A percentile compares a stretch with the other conserved stretches of the same genome.
phyloP scores from a whole-genome alignment of 805 yeast genomes.

The Wickerhamiella galacta region DNA sequence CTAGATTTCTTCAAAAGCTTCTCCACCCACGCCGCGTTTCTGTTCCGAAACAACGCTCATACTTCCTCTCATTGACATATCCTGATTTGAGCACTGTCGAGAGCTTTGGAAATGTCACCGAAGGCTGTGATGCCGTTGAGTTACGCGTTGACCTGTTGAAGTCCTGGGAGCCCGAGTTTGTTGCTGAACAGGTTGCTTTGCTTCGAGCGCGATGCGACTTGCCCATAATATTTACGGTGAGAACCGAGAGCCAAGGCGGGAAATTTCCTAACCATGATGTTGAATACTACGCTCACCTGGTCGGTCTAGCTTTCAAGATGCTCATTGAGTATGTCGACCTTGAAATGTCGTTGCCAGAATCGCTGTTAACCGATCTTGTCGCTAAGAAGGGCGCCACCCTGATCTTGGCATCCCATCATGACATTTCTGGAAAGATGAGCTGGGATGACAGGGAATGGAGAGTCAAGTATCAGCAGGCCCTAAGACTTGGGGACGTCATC shows the following conservation, averaged over 20 bases:
- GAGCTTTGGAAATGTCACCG: conserved; percentile 34
- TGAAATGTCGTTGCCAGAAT: conserved; percentile 52
- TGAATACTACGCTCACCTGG: conserved; percentile 33
- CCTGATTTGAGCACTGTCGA: conserved; percentile 35
- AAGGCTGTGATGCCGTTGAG: conserved; percentile 72
- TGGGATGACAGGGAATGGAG: conserved; percentile 69
- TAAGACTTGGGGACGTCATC: conserved; percentile 47
- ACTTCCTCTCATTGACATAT: conserved; percentile 56
- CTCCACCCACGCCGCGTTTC: conserved; percentile 33
- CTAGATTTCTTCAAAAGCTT: conserved; percentile 23
- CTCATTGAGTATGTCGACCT: conserved; percentile 74
- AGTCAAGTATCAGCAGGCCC: conserved; percentile 50
- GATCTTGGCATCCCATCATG: conserved; percentile 74
- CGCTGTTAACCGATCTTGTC: conserved; percentile 34
- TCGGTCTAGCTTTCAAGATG: conserved; percentile 47
- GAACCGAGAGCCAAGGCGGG: conserved; percentile 74
- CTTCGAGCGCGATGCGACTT: conserved; percentile 46
- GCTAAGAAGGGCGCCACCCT: conserved; percentile 42
- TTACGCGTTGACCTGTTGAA: conserved; percentile 59
- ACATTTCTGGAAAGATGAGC: conserved; percentile 39
- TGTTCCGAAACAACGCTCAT: conserved; percentile 33
- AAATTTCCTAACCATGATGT: conserved; percentile 45
- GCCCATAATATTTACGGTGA: conserved; percentile 69
- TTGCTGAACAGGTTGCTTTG: conserved; percentile 55
- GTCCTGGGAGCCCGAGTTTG: conserved; percentile 31